Base-by-base conservation (phyloP, 345 rosid genomes). In the Conringia planisiliqua region DNA sequence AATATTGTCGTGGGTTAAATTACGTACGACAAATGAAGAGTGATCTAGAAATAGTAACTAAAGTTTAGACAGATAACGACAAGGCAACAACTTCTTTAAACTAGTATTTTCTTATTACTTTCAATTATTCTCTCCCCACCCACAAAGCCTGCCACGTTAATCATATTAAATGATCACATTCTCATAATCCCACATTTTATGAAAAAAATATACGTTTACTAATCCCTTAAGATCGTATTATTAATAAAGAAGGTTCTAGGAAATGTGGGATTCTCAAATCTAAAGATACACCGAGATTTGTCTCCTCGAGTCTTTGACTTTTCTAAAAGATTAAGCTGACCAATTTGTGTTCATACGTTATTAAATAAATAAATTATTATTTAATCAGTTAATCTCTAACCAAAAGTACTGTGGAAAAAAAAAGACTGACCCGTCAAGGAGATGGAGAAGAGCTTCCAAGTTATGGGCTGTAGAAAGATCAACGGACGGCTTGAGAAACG, bases 401-500 rank as follows among this genome's bases (percentile, higher is more conserved):
- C 55, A 50, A 50, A 20, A 20, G 9, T 48, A 18, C 1, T 18
- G 27, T 8, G 35, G 0, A 2, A 6, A 16, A 7, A 16, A 16
- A 6, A 16, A 16, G 10, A 59, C 71, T 75, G 40, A 93, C 96
- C 98, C 98, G 70, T 93, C 97, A 43, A 90, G 86, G 36, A 93
- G 69, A 68, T 93, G 98, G 77, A 93, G 73, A 48, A 68, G 86
- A 64, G 94, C 96, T 62, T 93, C 97, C 70, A 93, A 77, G 73
- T 93, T 87, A 78, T 93, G 98, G 1, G 89, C 81, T 30, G 82
- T 83, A 3, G 57, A 82, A 5, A 80, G 84, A 57, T 89, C 92
- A 3, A 32, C 74, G 10, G 84, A 81, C 0, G 74, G 82, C 36
- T 89, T 87, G 66, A 93, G 66, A 22, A 89, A 93, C 2, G 96